Evolutionary conservation across 1,139 yeast species (phyloP).

Genomic region (Suzukiozyma palmioleophila): DNA sequence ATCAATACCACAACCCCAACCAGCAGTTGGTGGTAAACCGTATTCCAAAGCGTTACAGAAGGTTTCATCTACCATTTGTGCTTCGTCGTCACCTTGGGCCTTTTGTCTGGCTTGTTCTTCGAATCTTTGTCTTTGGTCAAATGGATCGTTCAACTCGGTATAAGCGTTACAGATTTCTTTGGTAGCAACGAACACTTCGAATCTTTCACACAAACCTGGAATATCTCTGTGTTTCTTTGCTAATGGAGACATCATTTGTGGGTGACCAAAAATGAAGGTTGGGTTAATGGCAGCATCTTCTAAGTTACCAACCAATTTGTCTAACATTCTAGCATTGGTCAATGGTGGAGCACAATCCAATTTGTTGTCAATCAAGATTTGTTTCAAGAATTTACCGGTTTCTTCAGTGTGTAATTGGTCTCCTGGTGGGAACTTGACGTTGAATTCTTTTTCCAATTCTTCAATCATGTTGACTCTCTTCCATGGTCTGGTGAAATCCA

Average conservation of each 20-base stretch:
- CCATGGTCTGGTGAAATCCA: slow-evolving; percentile 97
- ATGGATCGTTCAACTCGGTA: slow-evolving; percentile 98
- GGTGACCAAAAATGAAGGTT: slow-evolving; percentile 97
- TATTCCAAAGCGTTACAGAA: slow-evolving; percentile 97
- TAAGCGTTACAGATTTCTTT: slow-evolving; percentile 98
- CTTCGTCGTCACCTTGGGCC: slow-evolving; percentile 99
- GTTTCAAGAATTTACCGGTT: slow-evolving; percentile 86
- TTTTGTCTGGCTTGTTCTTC: slow-evolving; percentile 99
- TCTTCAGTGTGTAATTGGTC: slow-evolving; percentile 91
- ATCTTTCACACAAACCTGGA: slow-evolving; percentile 96
- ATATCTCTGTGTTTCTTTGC: slow-evolving; percentile 91
- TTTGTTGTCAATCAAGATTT: slow-evolving; percentile 71
- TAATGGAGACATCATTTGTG: slow-evolving; percentile 99
- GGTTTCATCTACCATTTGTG: slow-evolving; percentile 92
- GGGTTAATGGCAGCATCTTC: slow-evolving; percentile 96
- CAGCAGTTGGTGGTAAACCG: slow-evolving; percentile 99
- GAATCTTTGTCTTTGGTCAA: slow-evolving; percentile 94
- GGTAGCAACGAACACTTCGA: slow-evolving; percentile 97
- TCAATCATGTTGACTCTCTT: slow-evolving; percentile 97
- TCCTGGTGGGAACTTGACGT: slow-evolving; percentile 92
- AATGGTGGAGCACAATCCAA: slow-evolving; percentile 94
- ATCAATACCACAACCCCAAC: slow-evolving; percentile 99
- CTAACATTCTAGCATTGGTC: slow-evolving; percentile 98
- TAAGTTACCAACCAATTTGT: slow-evolving; percentile 90
- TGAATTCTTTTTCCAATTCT: slow-evolving; percentile 82